phyloP scores from a whole-genome alignment of 768 basidiomycete species.

The Termitomyces sp. region DNA sequence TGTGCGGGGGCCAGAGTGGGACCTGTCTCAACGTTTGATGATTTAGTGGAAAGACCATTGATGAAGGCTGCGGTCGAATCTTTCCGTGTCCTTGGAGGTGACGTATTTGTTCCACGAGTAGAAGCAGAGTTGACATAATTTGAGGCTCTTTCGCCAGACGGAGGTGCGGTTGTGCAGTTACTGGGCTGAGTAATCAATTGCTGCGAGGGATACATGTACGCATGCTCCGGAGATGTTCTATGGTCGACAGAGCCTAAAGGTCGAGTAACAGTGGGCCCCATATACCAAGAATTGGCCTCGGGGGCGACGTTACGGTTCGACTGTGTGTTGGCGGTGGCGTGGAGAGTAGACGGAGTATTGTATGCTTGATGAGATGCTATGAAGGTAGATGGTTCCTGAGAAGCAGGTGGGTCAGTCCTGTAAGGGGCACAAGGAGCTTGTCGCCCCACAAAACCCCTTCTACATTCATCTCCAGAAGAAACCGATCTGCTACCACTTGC shows the following conservation, averaged over 20 bases:
- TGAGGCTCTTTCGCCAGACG: neutral
- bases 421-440: constrained; percentile 1
- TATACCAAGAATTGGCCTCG: neutral
- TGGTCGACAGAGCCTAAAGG: neutral
- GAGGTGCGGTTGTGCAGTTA: neutral
- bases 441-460: neutral
- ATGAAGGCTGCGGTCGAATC: constrained; percentile 1
- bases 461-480: neutral
- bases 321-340: neutral
- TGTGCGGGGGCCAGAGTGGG: neutral
- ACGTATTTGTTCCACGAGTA: neutral
- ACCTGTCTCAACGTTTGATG: neutral
- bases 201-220: neutral
- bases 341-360: neutral
- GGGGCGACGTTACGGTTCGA: neutral
- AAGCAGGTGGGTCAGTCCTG: neutral
- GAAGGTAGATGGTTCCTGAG: neutral
- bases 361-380: neutral
- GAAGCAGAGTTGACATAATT: neutral
- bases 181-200: neutral
- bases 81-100: neutral
- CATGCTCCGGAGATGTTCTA: constrained; percentile 1
- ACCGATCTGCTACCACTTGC: neutral
- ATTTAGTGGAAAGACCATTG: neutral
- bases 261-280: neutral